These are phyloP conservation scores for Penicillium corylophilum DNA, from an alignment of 2,329 filamentous ascomycete species.

Conservation along the genomic window DNA sequence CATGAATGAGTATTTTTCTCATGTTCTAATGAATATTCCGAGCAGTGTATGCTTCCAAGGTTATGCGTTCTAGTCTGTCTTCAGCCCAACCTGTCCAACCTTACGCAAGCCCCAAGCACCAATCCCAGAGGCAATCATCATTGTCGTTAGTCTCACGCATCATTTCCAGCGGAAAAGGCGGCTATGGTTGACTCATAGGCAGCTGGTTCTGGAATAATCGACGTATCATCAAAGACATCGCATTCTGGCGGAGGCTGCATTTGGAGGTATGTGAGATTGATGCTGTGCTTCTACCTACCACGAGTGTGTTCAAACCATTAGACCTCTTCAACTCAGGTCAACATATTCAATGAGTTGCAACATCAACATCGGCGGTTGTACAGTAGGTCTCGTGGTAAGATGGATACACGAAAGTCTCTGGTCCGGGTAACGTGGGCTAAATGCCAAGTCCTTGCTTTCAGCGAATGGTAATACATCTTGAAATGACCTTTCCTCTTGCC, in stretches of 20 bases:
- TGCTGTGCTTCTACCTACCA: not conserved
- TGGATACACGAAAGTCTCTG: not conserved
- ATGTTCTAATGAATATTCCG: too few species aligned
- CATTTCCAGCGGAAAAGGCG: not conserved
- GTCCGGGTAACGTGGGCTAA: not conserved
- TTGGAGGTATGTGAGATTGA: not conserved
- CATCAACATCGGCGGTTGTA: not conserved
- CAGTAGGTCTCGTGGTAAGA: not conserved
- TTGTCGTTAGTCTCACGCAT: constrained; percentile 5
- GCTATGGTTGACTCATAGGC: not conserved
- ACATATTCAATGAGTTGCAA: not conserved
- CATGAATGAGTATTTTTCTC: not conserved
- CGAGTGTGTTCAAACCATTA: not conserved
- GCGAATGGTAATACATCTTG: not conserved
- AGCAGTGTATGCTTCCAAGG: too few species aligned
- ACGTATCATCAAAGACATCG: not conserved
- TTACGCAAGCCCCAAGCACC: constrained; percentile 47
- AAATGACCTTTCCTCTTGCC: not conserved
- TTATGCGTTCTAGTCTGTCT: constrained; percentile 37
- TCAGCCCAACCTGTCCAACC: constrained; percentile 52
- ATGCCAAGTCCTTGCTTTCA: not conserved
- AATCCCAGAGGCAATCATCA: constrained; percentile 40
- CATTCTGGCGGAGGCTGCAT: not conserved
- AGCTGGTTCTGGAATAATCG: not conserved
- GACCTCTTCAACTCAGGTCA: too few species aligned